A percentile compares a stretch with the other conserved stretches of the same genome.
Conservation (phyloP, 331 rosid species). For the Quercus tomentella region DNA sequence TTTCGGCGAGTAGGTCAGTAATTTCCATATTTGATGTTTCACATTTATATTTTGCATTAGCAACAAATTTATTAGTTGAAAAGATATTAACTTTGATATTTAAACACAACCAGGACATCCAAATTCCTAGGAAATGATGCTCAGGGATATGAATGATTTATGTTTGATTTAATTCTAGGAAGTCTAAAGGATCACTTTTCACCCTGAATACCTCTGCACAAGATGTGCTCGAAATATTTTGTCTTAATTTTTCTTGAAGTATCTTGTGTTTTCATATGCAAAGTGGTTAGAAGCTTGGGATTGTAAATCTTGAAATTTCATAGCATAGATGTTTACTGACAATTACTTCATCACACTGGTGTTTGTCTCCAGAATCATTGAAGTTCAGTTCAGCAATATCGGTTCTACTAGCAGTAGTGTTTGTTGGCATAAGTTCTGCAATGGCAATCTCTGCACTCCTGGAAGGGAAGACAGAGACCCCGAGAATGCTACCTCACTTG, state of each 20-base stretch:
- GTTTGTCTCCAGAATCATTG: slow-evolving; percentile 54
- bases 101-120: not conserved
- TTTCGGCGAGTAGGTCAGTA: slow-evolving; percentile 69
- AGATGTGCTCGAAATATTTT: not conserved
- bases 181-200: no score
- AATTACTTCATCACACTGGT: not conserved
- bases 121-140: no score
- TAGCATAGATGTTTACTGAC: not conserved
- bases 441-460: slow-evolving; percentile 69
- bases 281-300: not conserved
- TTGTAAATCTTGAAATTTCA: not conserved
- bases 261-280: not conserved
- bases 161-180: no score
- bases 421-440: slow-evolving; percentile 77
- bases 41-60: not conserved
- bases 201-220: no score
- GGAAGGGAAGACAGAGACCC: slow-evolving; percentile 63
- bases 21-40: not conserved
- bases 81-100: not conserved
- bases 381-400: slow-evolving; percentile 78
- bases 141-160: no score
- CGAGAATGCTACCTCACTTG: slow-evolving; percentile 63
- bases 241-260: not conserved
- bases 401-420: slow-evolving; percentile 72
- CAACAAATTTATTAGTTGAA: not conserved